Percentiles rank a stretch among this genome's conserved stretches.
Conservation (phyloP, 2,329 filamentous ascomycete genomes). For the Xylariaceae sp. region DNA sequence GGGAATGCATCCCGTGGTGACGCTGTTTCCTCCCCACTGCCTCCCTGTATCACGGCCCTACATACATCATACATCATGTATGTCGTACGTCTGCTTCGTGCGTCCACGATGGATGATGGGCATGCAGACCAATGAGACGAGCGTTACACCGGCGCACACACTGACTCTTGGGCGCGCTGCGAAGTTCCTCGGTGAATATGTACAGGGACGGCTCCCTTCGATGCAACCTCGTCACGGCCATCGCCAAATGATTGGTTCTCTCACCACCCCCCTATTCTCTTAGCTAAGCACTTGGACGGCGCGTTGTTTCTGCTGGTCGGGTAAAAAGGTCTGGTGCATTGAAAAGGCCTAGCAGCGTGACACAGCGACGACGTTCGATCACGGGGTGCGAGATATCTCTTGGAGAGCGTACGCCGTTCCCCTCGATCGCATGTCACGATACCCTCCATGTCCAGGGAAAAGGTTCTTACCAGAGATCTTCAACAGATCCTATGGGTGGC, state of each 20-base stretch:
- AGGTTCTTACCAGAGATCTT: not conserved
- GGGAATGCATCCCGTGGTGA: too few species aligned
- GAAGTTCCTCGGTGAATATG: not conserved
- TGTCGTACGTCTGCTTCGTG: not conserved
- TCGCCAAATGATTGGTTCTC: not conserved
- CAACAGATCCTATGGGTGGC: too few species aligned
- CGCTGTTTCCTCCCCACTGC: not conserved
- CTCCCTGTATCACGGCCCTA: not conserved
- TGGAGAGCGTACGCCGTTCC: not conserved
- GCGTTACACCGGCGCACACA: not conserved
- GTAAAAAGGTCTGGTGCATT: not conserved
- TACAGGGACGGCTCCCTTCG: not conserved
- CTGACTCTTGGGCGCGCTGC: not conserved
- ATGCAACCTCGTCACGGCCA: not conserved
- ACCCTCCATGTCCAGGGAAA: not conserved
- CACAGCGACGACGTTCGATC: conserved; percentile 5
- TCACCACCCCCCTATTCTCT: not conserved
- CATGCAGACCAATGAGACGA: not conserved
- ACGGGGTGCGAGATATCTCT: not conserved
- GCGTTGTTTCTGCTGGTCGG: not conserved
- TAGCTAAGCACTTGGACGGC: not conserved
- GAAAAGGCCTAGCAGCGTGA: conserved; percentile 6
- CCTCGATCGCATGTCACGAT: not conserved
- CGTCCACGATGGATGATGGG: not conserved
- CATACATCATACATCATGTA: not conserved